Conservation (phyloP, 2,329 filamentous ascomycete species). For the Endoconidiophora laricicola region DNA sequence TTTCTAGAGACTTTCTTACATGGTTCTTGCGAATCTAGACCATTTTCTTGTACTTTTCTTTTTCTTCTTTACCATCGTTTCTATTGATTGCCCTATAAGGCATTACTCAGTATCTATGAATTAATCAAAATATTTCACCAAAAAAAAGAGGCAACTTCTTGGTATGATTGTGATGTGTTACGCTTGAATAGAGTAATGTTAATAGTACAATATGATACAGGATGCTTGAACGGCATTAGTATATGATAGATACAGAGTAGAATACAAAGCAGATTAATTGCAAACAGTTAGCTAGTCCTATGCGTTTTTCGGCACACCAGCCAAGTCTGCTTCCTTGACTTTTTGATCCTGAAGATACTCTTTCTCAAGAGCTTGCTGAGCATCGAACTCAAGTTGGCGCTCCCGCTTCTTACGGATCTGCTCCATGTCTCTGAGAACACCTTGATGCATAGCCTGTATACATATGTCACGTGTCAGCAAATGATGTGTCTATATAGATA, state of each 20-base stretch:
- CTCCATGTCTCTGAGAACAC: slow-evolving; percentile 87
- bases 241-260: no score
- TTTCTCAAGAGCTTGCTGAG: slow-evolving; percentile 69
- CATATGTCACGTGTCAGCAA: neutral
- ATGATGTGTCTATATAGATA: neutral
- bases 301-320: slow-evolving; percentile 5
- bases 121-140: no score
- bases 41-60: neutral
- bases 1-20: neutral
- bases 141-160: no score
- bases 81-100: no score
- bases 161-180: no score
- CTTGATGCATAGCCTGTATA: slow-evolving; percentile 76
- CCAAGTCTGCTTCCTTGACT: slow-evolving; percentile 28
- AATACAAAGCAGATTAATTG: neutral
- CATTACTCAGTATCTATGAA: no score
- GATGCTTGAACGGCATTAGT: neutral
- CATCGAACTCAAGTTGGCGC: slow-evolving; percentile 83
- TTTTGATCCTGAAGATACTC: slow-evolving; percentile 83
- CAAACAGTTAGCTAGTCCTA: neutral
- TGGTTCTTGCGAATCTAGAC: neutral
- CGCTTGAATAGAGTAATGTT: neutral
- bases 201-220: neutral
- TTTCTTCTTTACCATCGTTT: neutral
- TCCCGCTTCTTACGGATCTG: slow-evolving; percentile 82